Percentiles rank a stretch among this genome's conserved stretches.
Evolutionary conservation across 257 asterid species (phyloP).

Genomic region (Solanum piurae): DNA sequence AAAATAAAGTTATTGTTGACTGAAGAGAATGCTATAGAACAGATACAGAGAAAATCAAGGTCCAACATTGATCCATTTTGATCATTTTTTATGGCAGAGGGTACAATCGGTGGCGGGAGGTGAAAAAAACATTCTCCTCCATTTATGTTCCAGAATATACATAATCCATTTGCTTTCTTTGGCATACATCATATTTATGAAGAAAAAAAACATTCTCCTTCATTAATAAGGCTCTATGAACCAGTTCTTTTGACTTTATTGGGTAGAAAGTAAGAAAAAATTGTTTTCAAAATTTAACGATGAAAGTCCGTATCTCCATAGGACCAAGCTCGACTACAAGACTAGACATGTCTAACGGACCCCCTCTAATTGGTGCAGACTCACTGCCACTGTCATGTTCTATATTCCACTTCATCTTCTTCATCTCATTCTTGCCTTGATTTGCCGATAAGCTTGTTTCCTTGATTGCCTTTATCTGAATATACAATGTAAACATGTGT

Average conservation of each 20-base stretch:
- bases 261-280: not conserved
- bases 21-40: not conserved
- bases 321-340: conserved; percentile 71
- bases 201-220: not conserved
- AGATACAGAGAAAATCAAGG: not conserved
- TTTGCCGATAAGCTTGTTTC: conserved; percentile 79
- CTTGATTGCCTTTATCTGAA: conserved; percentile 39
- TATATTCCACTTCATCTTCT: conserved; percentile 44
- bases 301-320: conserved; percentile 82
- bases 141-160: not conserved
- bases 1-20: not conserved
- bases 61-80: not conserved
- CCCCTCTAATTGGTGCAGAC: conserved; percentile 36
- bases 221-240: not conserved
- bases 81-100: not conserved
- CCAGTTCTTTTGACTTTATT: not conserved
- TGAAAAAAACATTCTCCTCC: not conserved
- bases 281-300: conserved; percentile 29
- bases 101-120: not conserved
- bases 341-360: conserved; percentile 24
- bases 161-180: not conserved
- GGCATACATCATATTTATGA: not conserved
- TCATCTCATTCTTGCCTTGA: conserved; percentile 59
- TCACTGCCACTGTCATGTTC: conserved; percentile 24
- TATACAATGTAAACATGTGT: not conserved